A percentile compares a stretch with the other conserved stretches of the same genome.
Conservation (phyloP, 306 rosid species). For the Oxytropis ochrocephala region DNA sequence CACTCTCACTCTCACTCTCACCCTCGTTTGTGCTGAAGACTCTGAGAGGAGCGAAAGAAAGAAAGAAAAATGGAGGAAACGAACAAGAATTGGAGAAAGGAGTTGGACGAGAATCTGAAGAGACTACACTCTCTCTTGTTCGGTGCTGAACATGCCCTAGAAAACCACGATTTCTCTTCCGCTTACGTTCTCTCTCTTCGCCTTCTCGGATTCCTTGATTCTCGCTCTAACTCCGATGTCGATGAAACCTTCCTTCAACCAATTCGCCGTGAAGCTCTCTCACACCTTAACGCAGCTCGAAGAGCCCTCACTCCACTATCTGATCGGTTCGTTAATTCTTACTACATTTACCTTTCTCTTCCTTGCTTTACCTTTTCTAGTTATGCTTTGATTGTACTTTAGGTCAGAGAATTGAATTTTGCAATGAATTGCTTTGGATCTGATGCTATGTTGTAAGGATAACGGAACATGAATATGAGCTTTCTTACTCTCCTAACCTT, state of each 20-base stretch:
- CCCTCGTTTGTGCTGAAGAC: neutral
- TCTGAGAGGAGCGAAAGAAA: too few species aligned
- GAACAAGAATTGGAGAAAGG: slow-evolving; percentile 45
- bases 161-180: slow-evolving; percentile 46
- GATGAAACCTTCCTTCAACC: slow-evolving; percentile 63
- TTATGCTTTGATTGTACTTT: neutral
- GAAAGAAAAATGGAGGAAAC: slow-evolving; percentile 14
- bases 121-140: slow-evolving; percentile 80
- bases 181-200: slow-evolving; percentile 66
- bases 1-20: neutral
- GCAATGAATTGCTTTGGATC: neutral
- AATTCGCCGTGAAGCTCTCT: slow-evolving; percentile 50
- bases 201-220: slow-evolving; percentile 79
- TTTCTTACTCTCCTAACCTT: too few species aligned
- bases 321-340: slow-evolving; percentile 44
- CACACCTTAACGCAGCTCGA: slow-evolving; percentile 47
- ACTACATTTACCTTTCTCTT: neutral
- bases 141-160: slow-evolving; percentile 57
- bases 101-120: slow-evolving; percentile 37
- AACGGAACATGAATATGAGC: neutral
- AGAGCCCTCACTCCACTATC: slow-evolving; percentile 46
- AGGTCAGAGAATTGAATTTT: neutral
- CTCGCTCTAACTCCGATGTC: slow-evolving; percentile 37
- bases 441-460: neutral
- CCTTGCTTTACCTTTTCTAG: neutral